Base-by-base conservation (phyloP, 1,139 yeast genomes). In the Kurtzmaniella quercitrusa region DNA sequence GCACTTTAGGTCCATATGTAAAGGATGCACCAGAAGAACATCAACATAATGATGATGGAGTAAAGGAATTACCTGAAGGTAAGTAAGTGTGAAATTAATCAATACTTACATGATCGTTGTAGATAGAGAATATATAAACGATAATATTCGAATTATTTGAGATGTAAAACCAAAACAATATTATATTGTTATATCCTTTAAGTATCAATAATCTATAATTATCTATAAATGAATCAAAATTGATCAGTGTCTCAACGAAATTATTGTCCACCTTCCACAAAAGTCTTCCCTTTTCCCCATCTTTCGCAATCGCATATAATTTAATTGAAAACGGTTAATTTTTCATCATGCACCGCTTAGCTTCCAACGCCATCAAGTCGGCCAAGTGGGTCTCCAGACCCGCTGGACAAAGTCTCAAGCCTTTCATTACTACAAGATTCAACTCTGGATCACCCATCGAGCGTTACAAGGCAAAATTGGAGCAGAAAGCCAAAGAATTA, bases 1-100 rank as follows among this genome's bases (percentile, higher is more conserved):
- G 55, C 5, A 61, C 72, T 2, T 69, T 83, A 36, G 86, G 88
- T 0, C 84, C 77, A 45, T 76, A 80, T 54, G 88, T 87, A 4
- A 77, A 74, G 53, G 83, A 82, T 59, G 82, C 85, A 0, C 86
- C 88, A 1, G 60, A 58, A 14, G 64, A 65, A 42, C 62, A 54
- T 45, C 49, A 49, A 38, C 52, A 57, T 36, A 45, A 54, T 5
- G 56, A 48, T 5, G 45, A 43, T 15, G 47, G 42, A 5, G 54
- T 45, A 14, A 43, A 50, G 38, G 51, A 43, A 15, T 50, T 60
- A 30, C 56, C 57, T 11, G 47, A 47, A 11, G 42, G 49, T 2
- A 47, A 42, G 12, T 26, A 26, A 26, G n/a, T n/a, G 18, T 39
- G 40, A 12, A 41, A 45, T 18, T 36, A 34, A 26, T 23, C 28